Base-by-base conservation (phyloP, 2,329 filamentous ascomycete species). In the Epichloe bromicola region DNA sequence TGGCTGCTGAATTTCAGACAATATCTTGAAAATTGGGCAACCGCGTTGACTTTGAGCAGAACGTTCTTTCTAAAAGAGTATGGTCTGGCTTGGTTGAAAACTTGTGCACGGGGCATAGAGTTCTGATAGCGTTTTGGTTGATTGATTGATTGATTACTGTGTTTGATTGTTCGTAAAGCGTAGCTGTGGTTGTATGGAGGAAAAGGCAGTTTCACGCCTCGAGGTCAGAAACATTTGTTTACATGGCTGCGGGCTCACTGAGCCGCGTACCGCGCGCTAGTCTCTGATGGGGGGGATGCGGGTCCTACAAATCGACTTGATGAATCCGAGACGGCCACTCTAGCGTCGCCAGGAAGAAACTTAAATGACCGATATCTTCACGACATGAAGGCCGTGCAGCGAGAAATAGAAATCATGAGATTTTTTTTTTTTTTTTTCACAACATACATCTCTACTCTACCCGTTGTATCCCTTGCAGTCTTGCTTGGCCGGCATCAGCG, bases 181-280 rank as follows among this genome's bases (percentile, higher is more conserved):
- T 47, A 33, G 40, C 40, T 52, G 47, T 42, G 33, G 37, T 53
- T 41, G 38, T 44, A 46, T 41, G 48, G 12, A 8, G 12, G 45
- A 42, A 30, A 44, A 50, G 15, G 12, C 30, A 3, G 11, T 17
- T 15, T 3, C n/a, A 12, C 42, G 23, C 4, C 14, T 42, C 20
- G 17, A 34, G 15, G n/a, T 34, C 30, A 42, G 41, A 30, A 38
- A 50, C 48, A 43, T 53, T 50, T 53, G 51, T 52, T 53, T 50
- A 50, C 43, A 20, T 39, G 26, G n/a, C 23, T 47, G n/a, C 11
- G 19, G 23, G 40, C 19, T 26, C 34, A 38, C 12, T 39, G 45
- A 11, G 42, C 23, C 49, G 30, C 19, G 49, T 26, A 30, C 23
- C 23, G 23, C 36, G 48, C 48, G 48, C 48, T 50, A 50, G 48